Evolutionary conservation across 805 yeast species (phyloP), one percentile per base, ranked within the genome.

Genomic region (Saturnispora bothae): DNA sequence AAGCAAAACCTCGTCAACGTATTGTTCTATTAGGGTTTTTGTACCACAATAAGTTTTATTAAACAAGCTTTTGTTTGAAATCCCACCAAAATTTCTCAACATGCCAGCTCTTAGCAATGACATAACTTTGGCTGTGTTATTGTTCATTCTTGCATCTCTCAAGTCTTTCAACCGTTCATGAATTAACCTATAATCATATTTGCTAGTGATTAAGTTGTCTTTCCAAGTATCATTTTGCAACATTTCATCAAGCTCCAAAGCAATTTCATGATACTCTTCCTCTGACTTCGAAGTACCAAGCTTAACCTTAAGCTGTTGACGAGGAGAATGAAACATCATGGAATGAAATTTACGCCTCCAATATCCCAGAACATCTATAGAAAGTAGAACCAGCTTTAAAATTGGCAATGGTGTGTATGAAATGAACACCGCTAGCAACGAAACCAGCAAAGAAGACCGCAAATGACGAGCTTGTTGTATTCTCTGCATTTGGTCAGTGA

Each of bases 31-130:
- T 44, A 86, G 65, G 37, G 74, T 61, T 61, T 92, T 92, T 1
- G 97, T 92, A 2, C 98, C 98, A 43, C 82, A 66, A 48, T 83
- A 81, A 0, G 95, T 73, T 41, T 85, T 76, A 39, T 80, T 80
- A 63, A 83, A 89, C 32, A 92, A 62, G 38, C 78, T 71, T 45
- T 79, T 76, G 47, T 80, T 83, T 1, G 94, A 72, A 4, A 92
- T 84, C 1, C 95, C 94, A 5, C 95, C 97, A 62, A 89, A 83
- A 53, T 92, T 92, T 29, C 98, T 63, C 26, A 92, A 63, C 51
- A 86, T 69, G 0, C 96, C 95, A 0, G 94, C 80, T 29, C 95
- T 62, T 33, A 89, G 68, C 28, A 80, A 61, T 16, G 81, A 76
- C 60, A 81, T 68, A 15, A 86, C 62, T 25, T 65, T 60, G 16